Conservation (phyloP, 768 basidiomycete species). For the Rhodotorula diobovata region DNA sequence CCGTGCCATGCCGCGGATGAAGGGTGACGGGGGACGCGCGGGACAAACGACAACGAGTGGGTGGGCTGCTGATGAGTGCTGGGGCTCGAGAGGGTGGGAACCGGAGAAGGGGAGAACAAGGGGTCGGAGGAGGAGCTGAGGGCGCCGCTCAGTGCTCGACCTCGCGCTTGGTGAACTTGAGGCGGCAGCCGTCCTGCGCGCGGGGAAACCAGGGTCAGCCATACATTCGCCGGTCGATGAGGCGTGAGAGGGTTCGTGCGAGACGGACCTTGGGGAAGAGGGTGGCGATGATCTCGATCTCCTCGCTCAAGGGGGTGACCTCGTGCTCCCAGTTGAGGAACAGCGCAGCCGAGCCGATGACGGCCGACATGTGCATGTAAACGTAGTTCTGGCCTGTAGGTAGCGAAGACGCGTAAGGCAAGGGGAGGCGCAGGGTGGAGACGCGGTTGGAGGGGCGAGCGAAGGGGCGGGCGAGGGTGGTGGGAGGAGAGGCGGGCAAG, state of each 20-base stretch:
- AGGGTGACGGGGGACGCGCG: too few relatives aligned
- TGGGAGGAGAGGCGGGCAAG: neutral
- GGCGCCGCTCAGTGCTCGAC: neutral
- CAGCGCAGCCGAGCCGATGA: slow-evolving; percentile 73
- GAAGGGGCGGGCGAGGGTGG: neutral
- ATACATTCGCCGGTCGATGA: neutral
- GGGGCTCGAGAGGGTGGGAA: too few relatives aligned
- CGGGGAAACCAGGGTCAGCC: too few relatives aligned
- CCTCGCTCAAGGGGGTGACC: slow-evolving; percentile 67
- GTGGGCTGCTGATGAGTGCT: too few relatives aligned
- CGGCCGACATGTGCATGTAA: slow-evolving; percentile 78
- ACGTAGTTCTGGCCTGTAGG: slow-evolving; percentile 89
- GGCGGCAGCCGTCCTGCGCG: slow-evolving; percentile 60
- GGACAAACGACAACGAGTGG: too few relatives aligned
- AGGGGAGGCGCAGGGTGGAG: neutral
- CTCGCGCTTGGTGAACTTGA: slow-evolving; percentile 67
- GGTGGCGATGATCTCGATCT: slow-evolving; percentile 69
- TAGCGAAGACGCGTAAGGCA: neutral
- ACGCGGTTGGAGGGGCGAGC: too few relatives aligned
- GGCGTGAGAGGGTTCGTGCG: neutral
- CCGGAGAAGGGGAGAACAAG: too few relatives aligned
- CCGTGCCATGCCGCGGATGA: too few relatives aligned
- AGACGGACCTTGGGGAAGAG: slow-evolving; percentile 76
- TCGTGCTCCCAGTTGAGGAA: slow-evolving; percentile 84
- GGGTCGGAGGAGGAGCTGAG: neutral